Base-by-base conservation (phyloP, 768 basidiomycete genomes). In the Dictyophora rubrovolvata region DNA sequence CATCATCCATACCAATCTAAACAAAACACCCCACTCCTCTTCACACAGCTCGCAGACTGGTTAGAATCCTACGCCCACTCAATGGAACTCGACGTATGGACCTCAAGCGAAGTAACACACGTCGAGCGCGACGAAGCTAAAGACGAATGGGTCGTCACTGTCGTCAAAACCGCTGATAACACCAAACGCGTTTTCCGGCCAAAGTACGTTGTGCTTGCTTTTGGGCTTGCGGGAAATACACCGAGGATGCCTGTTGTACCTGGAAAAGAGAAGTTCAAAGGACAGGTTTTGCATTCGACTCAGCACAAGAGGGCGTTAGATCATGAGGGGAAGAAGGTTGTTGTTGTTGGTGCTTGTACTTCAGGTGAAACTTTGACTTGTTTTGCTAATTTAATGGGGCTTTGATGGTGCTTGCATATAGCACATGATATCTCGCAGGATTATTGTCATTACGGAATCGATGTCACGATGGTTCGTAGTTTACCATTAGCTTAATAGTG, bases 41-140 rank as follows among this genome's bases (percentile, higher is more conserved):
- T 57, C 51, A 10, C 28, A 49, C 65, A 84, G 77, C 68, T 87
- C 14, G 85, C 84, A 0, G 79, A 82, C 60, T 86, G 83, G 83
- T 74, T 87, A 2, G 85, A 86, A 69, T 73, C 69, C 58, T 87
- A 85, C 65, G 83, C 81, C 1, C 74, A 79, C 11, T 65, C 74
- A 1, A 68, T 86, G 59, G 85, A 86, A 61, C 70, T 87, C 55
- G 81, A 84, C 63, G 76, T 83, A 5, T 86, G 85, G 85, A 80
- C 77, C 48, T 47, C 65, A 37, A 56, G 68, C 17, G 61, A 62
- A 1, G 46, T 67, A 23, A 60, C 47, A 3, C 34, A 62, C 23
- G 34, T 60, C 23, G 17, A 48, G 8, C 60, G 55, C 20, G 55
- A 56, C 21, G 55, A 48, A 12, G 22, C 20, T 2, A 61, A 61